A percentile compares a stretch with the other conserved stretches of the same genome.
Evolutionary conservation across 805 yeast genomes (phyloP).

Genomic region (Starmerella sirachaensis): DNA sequence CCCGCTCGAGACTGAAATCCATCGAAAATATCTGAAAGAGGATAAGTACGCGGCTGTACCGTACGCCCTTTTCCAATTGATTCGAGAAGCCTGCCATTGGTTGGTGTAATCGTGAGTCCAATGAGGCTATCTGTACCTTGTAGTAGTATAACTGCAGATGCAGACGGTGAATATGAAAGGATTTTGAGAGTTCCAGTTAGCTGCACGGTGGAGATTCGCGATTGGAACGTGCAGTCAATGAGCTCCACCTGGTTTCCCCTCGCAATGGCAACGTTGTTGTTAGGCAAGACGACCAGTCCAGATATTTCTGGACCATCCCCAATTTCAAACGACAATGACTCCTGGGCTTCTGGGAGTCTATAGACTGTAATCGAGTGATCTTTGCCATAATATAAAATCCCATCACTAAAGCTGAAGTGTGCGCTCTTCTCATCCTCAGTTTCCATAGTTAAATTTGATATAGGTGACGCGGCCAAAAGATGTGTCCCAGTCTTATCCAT

Average conservation of each 20-base stretch:
- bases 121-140: conserved; percentile 8
- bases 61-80: conserved; percentile 20
- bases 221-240: conserved; percentile 19
- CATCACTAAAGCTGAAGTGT: conserved; percentile 7
- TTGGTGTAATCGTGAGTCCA: conserved; percentile 22
- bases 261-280: conserved; percentile 13
- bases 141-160: conserved; percentile 14
- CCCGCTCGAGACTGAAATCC: conserved; percentile 22
- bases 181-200: conserved; percentile 5
- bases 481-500: background rate
- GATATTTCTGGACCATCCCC: conserved; percentile 4
- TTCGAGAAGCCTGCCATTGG: conserved; percentile 20
- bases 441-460: no score
- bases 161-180: conserved; percentile 12
- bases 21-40: conserved; percentile 30
- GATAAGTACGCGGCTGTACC: conserved; percentile 8
- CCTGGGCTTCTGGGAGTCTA: conserved; percentile 7
- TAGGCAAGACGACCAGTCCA: conserved; percentile 17
- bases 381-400: conserved; percentile 7
- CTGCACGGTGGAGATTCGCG: conserved; percentile 10
- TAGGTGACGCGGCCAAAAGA: background rate
- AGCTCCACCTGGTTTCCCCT: conserved; percentile 8
- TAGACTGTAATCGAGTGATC: background rate
- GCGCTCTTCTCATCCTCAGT: background rate
- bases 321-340: conserved; percentile 8